A percentile compares a stretch with the other conserved stretches of the same genome.
Evolutionary conservation across 306 rosid genomes (phyloP).

Genomic region (Parietaria judaica): DNA sequence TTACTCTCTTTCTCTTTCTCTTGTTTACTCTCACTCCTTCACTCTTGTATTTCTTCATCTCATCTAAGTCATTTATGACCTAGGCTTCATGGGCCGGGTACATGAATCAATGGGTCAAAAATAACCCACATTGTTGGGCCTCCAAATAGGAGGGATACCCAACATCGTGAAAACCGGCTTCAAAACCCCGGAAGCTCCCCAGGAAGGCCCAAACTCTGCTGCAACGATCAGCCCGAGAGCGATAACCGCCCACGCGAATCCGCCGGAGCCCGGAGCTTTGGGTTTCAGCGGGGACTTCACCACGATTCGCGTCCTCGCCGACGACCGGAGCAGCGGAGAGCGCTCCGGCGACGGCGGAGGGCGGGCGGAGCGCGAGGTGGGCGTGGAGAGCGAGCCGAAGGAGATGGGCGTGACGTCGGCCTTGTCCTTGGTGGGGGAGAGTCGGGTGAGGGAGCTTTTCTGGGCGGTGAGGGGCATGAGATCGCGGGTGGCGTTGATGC

Average conservation of each 20-base stretch:
- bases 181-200: constrained; percentile 27
- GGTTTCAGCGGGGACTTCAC: constrained; percentile 12
- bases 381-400: constrained; percentile 39
- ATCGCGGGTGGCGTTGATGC: constrained; percentile 83
- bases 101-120: too few species aligned
- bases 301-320: constrained; percentile 16
- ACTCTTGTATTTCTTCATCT: too few species aligned
- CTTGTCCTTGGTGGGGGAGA: constrained; percentile 34
- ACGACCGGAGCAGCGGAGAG: constrained; percentile 29
- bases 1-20: too few species aligned
- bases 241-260: constrained; percentile 13
- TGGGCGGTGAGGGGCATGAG: constrained; percentile 57
- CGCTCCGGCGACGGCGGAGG: neutral
- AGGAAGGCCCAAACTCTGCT: constrained; percentile 27
- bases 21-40: too few species aligned
- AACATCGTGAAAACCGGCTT: constrained; percentile 34
- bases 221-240: constrained; percentile 33
- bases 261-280: neutral
- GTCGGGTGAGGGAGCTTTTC: constrained; percentile 53
- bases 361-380: constrained; percentile 36
- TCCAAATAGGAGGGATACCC: too few species aligned
- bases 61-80: too few species aligned
- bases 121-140: too few species aligned
- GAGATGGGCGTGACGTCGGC: constrained; percentile 47
- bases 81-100: too few species aligned